These are phyloP conservation scores for Pleurotus eryngii DNA, from an alignment of 768 basidiomycete species.

Conservation along the genomic window DNA sequence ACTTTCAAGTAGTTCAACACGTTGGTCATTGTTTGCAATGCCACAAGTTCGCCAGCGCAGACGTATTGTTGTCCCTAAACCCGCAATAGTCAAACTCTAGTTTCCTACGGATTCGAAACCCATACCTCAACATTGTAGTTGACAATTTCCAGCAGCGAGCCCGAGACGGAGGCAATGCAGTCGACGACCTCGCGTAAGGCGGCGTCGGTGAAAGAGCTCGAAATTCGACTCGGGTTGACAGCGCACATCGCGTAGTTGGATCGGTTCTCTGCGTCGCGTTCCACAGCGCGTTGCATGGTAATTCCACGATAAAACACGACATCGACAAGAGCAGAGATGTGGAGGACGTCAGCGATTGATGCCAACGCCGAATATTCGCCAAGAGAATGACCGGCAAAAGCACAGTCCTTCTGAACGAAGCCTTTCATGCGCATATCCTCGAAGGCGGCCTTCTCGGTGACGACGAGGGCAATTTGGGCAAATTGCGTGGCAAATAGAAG, in stretches of 20 bases:
- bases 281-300: slow-evolving; percentile 99
- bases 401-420: slow-evolving; percentile 86
- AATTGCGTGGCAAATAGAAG: slow-evolving; percentile 98
- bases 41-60: slow-evolving; percentile 93
- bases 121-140: slow-evolving; percentile 91
- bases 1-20: slow-evolving; percentile 95
- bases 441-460: slow-evolving; percentile 97
- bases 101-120: not conserved
- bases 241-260: slow-evolving; percentile 99
- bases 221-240: slow-evolving; percentile 95
- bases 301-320: slow-evolving; percentile 99
- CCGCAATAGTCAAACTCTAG: not conserved
- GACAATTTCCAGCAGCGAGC: slow-evolving; percentile 92
- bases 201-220: slow-evolving; percentile 89
- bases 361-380: slow-evolving; percentile 99
- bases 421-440: slow-evolving; percentile 98
- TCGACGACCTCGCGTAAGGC: slow-evolving; percentile 98
- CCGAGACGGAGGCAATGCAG: slow-evolving; percentile 71
- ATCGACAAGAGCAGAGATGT: slow-evolving; percentile 92
- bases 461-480: slow-evolving; percentile 96
- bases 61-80: slow-evolving; percentile 98
- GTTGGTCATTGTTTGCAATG: slow-evolving; percentile 91
- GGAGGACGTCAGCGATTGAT: slow-evolving; percentile 94
- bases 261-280: slow-evolving; percentile 88
- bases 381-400: slow-evolving; percentile 96